Evolutionary conservation across 1,139 yeast species (phyloP).

Genomic region (Nakaseomyces delphensis): DNA sequence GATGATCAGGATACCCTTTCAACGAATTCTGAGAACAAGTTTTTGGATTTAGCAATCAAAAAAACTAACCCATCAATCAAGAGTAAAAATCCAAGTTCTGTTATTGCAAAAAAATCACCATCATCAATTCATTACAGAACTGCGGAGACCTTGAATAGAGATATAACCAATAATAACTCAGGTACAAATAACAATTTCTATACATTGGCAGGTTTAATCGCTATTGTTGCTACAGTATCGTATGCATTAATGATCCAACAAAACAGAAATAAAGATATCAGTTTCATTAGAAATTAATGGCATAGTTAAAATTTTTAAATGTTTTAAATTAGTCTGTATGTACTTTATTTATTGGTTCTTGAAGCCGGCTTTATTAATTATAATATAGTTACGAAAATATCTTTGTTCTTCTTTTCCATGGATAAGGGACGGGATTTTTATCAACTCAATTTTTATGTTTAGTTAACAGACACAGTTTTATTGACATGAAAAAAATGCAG

Average conservation of each 20-base stretch:
- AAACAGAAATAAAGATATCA: background rate
- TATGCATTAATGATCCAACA: background rate
- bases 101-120: background rate
- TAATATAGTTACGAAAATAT: no score
- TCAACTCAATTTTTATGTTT: no score
- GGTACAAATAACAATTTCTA: background rate
- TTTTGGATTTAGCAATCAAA: conserved; percentile 18
- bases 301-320: no score
- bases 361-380: no score
- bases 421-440: no score
- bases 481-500: no score
- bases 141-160: background rate
- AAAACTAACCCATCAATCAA: conserved; percentile 4
- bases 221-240: background rate
- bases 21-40: conserved; percentile 9
- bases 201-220: background rate
- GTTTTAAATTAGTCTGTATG: no score
- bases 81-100: background rate
- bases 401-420: no score
- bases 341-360: no score
- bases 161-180: background rate
- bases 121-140: conserved; percentile 4
- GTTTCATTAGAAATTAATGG: background rate
- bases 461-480: no score
- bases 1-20: conserved; percentile 32